Conservation (phyloP, 2,329 filamentous ascomycete species). For the Pseudogymnoascus sp. region DNA sequence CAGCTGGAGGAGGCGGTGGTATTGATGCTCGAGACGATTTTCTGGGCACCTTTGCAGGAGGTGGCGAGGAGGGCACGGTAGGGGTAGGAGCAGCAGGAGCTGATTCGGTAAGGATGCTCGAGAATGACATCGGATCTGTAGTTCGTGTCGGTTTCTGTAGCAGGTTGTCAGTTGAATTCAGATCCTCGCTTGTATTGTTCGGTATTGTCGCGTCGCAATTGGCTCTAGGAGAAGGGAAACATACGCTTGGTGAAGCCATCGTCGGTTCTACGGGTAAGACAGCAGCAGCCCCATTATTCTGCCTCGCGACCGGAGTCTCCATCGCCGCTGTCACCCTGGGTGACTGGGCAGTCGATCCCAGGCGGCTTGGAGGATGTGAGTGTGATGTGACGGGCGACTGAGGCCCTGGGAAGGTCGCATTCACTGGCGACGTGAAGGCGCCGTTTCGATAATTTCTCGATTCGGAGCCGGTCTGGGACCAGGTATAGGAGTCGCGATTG, state of each 20-base stretch:
- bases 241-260: constrained; percentile 18
- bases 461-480: constrained; percentile 35
- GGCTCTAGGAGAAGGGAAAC: constrained; percentile 11
- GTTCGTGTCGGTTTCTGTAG: constrained; percentile 61
- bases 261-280: constrained; percentile 19
- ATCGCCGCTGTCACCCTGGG: constrained; percentile 28
- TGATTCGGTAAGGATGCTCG: constrained; percentile 80
- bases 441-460: constrained; percentile 42
- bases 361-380: constrained; percentile 31
- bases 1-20: constrained; percentile 14
- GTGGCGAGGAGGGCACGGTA: constrained; percentile 36
- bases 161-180: background rate
- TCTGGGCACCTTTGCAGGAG: constrained; percentile 23
- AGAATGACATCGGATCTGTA: constrained; percentile 89
- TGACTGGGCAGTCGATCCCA: constrained; percentile 23
- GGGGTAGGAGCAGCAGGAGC: constrained; percentile 46
- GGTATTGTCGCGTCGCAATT: background rate
- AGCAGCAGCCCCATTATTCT: constrained; percentile 29
- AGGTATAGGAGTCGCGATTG: constrained; percentile 44
- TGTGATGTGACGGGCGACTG: constrained; percentile 41
- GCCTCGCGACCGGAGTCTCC: constrained; percentile 41
- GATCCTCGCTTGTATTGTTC: background rate
- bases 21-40: constrained; percentile 22
- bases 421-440: constrained; percentile 40
- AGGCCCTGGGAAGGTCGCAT: constrained; percentile 34